Base-by-base conservation (phyloP, 2,329 filamentous ascomycete genomes). In the Mycosphaerella arachidis region DNA sequence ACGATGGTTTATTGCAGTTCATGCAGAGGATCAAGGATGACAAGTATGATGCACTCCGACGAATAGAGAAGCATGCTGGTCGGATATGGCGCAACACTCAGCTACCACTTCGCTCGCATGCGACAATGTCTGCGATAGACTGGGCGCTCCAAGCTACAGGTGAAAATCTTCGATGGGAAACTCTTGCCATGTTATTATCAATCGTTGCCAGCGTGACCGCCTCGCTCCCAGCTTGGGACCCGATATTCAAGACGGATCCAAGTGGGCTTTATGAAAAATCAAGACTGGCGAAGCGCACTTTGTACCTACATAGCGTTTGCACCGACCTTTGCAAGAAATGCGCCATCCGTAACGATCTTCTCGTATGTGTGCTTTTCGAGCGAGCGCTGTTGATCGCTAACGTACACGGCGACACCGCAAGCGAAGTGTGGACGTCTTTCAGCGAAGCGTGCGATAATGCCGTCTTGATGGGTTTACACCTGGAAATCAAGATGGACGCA, bases 151-250 rank as follows among this genome's bases (percentile, higher is more conserved):
- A 67, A 20, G 70, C 70, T 5, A 75, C 75, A 6, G 76, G 75
- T 2, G 61, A 71, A 8, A 65, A 70, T 30, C 55, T 77, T 8
- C 68, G 75, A 53, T 78, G 76, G 76, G 76, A 77, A 54, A 71
- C 75, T 12, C 64, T 77, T 2, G 76, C 75, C 0, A 67, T 76
- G 9, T 56, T 76, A 0, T 61, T 74, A 12, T 69, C 71, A 3
- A 56, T 73, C 35, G 69, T 74, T 0, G 71, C 70, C 1, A 53
- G 75, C 30, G 54, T 75, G 6, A 67, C 69, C 0, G 33, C 46
- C 13, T 51, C 51, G 45, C 55, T 69, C 2, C 58, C 56, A 3
- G 56, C 50, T 16, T 67, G 65, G 65, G 66, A 70, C 30, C 51
- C 62, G 0, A 52, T 63, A 1, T 65, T 69, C 51, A 55, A 45